A percentile compares a stretch with the other conserved stretches of the same genome.
Conservation (phyloP, 225 moss, liverwort and hornwort genomes). For the Sphagnum tenellum region DNA sequence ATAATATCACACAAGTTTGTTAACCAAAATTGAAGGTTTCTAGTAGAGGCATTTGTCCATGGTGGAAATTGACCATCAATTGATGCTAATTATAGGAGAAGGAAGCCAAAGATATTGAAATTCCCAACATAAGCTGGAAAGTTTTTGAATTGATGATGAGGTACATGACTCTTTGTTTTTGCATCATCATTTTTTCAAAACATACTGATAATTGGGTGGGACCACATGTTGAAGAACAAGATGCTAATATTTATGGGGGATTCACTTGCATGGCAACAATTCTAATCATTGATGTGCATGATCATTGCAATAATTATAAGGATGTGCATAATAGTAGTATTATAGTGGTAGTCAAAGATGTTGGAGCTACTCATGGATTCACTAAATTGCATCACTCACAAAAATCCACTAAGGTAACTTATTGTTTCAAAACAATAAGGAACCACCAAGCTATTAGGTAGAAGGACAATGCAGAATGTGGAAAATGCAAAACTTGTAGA, state of each 20-base stretch:
- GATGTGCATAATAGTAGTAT: too few species aligned
- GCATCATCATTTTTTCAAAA: background rate
- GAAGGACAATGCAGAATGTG: too few species aligned
- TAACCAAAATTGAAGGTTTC: too few species aligned
- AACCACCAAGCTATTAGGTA: too few species aligned
- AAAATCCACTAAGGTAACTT: conserved; percentile 28
- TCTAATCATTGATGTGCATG: conserved; percentile 78
- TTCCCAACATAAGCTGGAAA: conserved; percentile 99
- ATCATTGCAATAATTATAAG: too few species aligned
- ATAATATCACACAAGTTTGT: too few species aligned
- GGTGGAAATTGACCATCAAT: background rate
- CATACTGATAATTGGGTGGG: background rate
- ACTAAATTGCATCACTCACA: conserved; percentile 6
- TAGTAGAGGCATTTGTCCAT: background rate
- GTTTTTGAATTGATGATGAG: conserved; percentile 99
- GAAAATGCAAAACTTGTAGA: too few species aligned
- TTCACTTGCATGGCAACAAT: conserved; percentile 66
- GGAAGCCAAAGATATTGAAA: conserved; percentile 94
- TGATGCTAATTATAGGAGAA: conserved; percentile 50
- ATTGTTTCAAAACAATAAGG: conserved; percentile 34
- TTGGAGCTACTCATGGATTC: conserved; percentile 19
- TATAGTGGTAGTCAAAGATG: conserved; percentile 13
- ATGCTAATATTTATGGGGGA: conserved; percentile 74
- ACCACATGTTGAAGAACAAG: conserved; percentile 58
- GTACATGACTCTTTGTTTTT: conserved; percentile 17